Evolutionary conservation across 1,139 yeast genomes (phyloP), one percentile per base, ranked within the genome.

Genomic region (Williopsis jadinii): DNA sequence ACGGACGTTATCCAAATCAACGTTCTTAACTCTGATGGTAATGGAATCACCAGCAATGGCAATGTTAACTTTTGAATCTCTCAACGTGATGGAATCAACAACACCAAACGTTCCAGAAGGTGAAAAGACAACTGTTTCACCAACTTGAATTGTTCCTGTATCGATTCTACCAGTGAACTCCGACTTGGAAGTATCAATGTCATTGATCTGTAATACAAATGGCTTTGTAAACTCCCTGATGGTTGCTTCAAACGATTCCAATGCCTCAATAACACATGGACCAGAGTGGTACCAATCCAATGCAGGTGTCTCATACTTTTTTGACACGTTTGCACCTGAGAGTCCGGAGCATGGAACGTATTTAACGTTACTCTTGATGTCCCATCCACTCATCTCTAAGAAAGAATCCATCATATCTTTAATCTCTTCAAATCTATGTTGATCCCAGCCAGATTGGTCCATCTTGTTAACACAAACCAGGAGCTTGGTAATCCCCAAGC

Each of bases 291-390:
- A 82, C 94, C 95, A 84, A 13, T 30, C 43, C 12, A 59, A 55
- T 31, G 51, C 52, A 4, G 47, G 45, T 13, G 60, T 58, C 34
- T 56, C 59, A 46, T 52, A 60, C 51, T 47, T 66, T 30, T 70
- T 71, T 11, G 79, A 80, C 8, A 92, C 88, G 59, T 92, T 92
- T 41, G 74, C 79, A 26, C 99, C 98, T 2, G 77, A 67, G 37
- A 86, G 71, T 0, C 97, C 98, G 32, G 95, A 83, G 36, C 86
- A 77, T 10, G 99, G 98, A 4, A 92, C 72, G 62, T 84, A 88
- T 5, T 65, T 60, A 5, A 86, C 58, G 48, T 82, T 75, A 19
- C 24, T 19, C 2, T 61, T 60, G 3, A 55, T 48, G 2, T 59
- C 50, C 56, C 77, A 88, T 0, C 92, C 90, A 29, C 85, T 77